Evolutionary conservation across 2,329 filamentous ascomycete species (phyloP), one percentile per base, ranked within the genome.

Genomic region (Davidsoniella virescens): DNA sequence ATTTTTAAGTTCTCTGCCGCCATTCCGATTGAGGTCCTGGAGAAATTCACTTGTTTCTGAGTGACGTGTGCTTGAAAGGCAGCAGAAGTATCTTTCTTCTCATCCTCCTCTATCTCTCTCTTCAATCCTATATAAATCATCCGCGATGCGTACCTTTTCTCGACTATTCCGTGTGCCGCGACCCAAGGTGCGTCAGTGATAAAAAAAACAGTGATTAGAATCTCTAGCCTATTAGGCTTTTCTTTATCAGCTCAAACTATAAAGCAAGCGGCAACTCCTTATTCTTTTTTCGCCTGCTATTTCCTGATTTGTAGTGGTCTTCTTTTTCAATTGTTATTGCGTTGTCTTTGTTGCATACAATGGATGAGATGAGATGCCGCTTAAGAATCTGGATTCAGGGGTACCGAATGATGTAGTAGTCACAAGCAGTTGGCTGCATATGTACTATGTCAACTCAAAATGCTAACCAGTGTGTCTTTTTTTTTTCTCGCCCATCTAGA

Each of bases 401-500:
- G 36, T 33, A 8, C 43, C 25, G 29, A 44, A 44, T 44, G 42
- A 44, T 26, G 42, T 44, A 44, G 8, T 10, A 26, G 9, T 9
- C 23, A 14, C 42, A 44, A 44, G n/a, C 20, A 9, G 7, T 33
- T 9, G 9, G 29, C 29, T 33, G 29, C 9, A 33, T 33, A 33
- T 33, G 26, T 45, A 45, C 8, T 4, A 33, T 33, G n/a, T 7
- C 26, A 7, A 10, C 16, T 16, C 23, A n/a, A 29, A 45, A 17
- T 10, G 3, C 23, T 29, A 26, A 47, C 49, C 37, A 43, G 16
- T 18, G 29, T 4, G 17, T 5, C 39, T n/a, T 12, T 41, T 39
- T 4, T 17, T 6, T 7, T 16, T 33, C 54, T 4, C 20, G 20
- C 20, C 20, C 4, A 23, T 23, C 39, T 62, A 94, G 87, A 82